phyloP scores from a whole-genome alignment of 305 asterid species.

The Rubia balearica region DNA sequence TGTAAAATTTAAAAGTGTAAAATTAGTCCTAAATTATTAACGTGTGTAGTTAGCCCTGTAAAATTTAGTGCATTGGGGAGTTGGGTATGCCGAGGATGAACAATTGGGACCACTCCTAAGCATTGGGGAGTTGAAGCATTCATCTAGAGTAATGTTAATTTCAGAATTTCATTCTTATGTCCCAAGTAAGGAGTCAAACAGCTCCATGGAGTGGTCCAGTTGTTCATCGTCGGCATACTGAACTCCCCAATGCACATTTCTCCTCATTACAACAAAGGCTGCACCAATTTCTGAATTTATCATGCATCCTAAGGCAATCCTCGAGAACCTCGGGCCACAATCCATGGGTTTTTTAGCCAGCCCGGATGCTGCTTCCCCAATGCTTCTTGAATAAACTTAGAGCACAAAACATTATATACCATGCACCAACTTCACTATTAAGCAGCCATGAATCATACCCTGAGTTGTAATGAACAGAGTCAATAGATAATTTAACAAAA shows the following conservation, averaged over 20 bases:
- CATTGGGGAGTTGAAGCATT: too few species aligned
- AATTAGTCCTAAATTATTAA: too few species aligned
- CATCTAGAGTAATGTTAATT: too few species aligned
- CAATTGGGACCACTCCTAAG: too few species aligned
- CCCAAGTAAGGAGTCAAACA: too few species aligned
- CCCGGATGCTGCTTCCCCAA: slow-evolving; percentile 35
- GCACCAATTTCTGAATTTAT: slow-evolving; percentile 94
- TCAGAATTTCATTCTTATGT: too few species aligned
- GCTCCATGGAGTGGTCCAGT: slow-evolving; percentile 44
- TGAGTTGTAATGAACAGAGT: slow-evolving; percentile 20
- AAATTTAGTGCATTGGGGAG: too few species aligned
- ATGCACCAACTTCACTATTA: slow-evolving; percentile 29
- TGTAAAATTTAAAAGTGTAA: too few species aligned
- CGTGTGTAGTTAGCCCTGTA: too few species aligned
- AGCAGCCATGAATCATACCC: slow-evolving; percentile 21
- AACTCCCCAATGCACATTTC: slow-evolving; percentile 96
- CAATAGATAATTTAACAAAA: slow-evolving; percentile 3
- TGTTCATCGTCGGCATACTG: slow-evolving; percentile 80
- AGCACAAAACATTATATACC: slow-evolving; percentile 18
- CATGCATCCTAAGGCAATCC: slow-evolving; percentile 76
- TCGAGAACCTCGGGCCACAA: slow-evolving; percentile 42
- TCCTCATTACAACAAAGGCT: slow-evolving; percentile 96
- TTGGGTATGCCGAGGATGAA: too few species aligned
- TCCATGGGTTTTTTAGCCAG: slow-evolving; percentile 34
- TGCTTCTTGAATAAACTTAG: slow-evolving; percentile 23